Evolutionary conservation across 805 yeast genomes (phyloP).

Genomic region (Blastobotrys mokoenaii): DNA sequence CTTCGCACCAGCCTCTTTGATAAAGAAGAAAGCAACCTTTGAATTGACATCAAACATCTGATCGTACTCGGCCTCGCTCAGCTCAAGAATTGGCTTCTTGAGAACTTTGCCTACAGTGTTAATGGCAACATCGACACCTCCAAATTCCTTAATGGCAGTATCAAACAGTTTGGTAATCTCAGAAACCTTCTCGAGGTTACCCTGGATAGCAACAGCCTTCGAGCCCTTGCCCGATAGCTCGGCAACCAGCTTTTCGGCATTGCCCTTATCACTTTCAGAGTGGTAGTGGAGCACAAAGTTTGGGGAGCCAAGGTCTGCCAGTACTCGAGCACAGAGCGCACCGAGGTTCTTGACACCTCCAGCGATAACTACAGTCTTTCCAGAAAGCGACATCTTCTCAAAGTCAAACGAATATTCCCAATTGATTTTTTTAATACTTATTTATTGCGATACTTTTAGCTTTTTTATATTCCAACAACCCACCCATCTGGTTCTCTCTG

Average conservation of each 20-base stretch:
- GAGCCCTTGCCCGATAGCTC: conserved; percentile 32
- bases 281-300: conserved; percentile 50
- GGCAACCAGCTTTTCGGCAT: conserved; percentile 32
- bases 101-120: conserved; percentile 61
- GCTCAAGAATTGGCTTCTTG: conserved; percentile 50
- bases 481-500: too few species aligned
- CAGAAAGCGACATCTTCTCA: conserved; percentile 21
- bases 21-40: conserved; percentile 53
- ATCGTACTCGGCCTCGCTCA: conserved; percentile 48
- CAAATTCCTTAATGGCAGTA: conserved; percentile 37
- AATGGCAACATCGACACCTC: conserved; percentile 52
- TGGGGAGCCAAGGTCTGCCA: conserved; percentile 45
- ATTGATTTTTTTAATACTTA: too few species aligned
- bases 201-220: conserved; percentile 37
- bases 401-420: too few species aligned
- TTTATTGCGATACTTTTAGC: too few species aligned
- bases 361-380: conserved; percentile 46
- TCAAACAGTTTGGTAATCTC: conserved; percentile 40
- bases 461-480: too few species aligned
- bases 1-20: conserved; percentile 46
- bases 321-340: conserved; percentile 41
- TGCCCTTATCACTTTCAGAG: conserved; percentile 32
- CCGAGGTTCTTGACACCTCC: conserved; percentile 62
- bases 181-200: conserved; percentile 35
- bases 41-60: conserved; percentile 45